These are phyloP conservation scores for Detonula confervacea DNA, from an alignment of 352 stramenopile genomes.

Conservation along the genomic window DNA sequence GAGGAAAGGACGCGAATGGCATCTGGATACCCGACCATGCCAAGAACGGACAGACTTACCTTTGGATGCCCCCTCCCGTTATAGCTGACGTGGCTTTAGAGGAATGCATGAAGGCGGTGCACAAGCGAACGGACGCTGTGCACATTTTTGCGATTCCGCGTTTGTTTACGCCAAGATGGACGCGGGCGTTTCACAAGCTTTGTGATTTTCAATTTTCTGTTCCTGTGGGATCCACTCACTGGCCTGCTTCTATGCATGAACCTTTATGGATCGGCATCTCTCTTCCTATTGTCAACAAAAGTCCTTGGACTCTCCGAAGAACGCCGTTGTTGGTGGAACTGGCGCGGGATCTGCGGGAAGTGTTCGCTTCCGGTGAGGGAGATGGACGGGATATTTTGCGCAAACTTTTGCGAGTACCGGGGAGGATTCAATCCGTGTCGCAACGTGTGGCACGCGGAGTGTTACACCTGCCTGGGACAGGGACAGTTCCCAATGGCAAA, in stretches of 20 bases:
- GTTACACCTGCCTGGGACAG: constrained; percentile 17
- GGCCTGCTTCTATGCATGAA: constrained; percentile 52
- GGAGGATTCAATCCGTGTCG: constrained; percentile 17
- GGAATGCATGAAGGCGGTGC: constrained; percentile 18
- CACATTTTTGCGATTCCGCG: constrained; percentile 24
- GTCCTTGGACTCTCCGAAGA: constrained; percentile 33
- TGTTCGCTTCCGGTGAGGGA: constrained; percentile 22
- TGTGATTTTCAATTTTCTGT: constrained; percentile 31
- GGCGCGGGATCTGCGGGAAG: constrained; percentile 13
- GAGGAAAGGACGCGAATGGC: background rate
- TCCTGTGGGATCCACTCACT: constrained; percentile 24
- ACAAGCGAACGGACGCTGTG: constrained; percentile 16
- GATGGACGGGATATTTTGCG: constrained; percentile 55
- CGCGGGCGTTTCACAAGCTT: constrained; percentile 11
- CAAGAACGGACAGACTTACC: background rate
- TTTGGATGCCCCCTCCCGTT: constrained; percentile 25
- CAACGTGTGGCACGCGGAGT: constrained; percentile 27
- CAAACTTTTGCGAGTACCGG: constrained; percentile 43
- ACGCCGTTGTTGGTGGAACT: constrained; percentile 29
- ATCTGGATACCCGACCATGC: constrained; percentile 19
- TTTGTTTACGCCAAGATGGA: constrained; percentile 14
- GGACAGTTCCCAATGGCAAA: constrained; percentile 1
- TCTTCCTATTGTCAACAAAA: constrained; percentile 51
- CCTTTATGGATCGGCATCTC: constrained; percentile 51
- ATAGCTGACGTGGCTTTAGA: constrained; percentile 28